Evolutionary conservation across 2,329 filamentous ascomycete species (phyloP), one percentile per base, ranked within the genome.

Genomic region (Talaromyces sp.): DNA sequence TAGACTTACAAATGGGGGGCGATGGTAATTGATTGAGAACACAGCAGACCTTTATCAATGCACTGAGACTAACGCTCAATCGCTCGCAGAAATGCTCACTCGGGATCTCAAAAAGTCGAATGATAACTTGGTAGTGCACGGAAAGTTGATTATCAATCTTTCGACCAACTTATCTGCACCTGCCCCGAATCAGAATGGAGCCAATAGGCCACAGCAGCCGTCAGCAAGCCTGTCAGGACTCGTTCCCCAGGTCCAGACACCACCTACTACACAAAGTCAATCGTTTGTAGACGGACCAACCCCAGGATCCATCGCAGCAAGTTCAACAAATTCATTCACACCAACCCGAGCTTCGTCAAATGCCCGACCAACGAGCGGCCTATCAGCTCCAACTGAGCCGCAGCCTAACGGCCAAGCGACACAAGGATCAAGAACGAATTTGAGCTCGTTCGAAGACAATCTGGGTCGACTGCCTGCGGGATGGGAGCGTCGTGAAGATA

Each of bases 101-200:
- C 86, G 93, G 70, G 95, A 99, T 77, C 85, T 99, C 39, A 97
- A 98, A 77, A 98, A 97, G 80, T 97, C 95, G 6, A 97, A 93
- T 67, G 95, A 99, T 77, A 98, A 98, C 76, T 87, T 99, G 58
- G 93, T 98, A 64, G 95, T 99, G 39, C 93, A 99, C 76, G 95
- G 95, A 68, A 98, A 98, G 80, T 87, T 99, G 63, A 99, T 99
- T 72, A 88, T 99, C 68, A 98, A 96, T 77, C 83, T 99, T 13
- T 97, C 94, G 11, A 97, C 94, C 61, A 97, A 99, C 76, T 85
- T 98, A 22, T 83, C 86, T 50, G 80, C 86, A 17, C 91, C 93
- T 7, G 86, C 89, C 68, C 87, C 87, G 68, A 75, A 71, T 77
- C 81, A 74, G 60, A 78, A 77, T 65, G 79, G 77, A 37, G 63